A percentile compares a stretch with the other conserved stretches of the same genome.
These are phyloP conservation scores for Colletotrichum spinosum DNA, from an alignment of 2,329 filamentous ascomycete species.

Conservation along the genomic window DNA sequence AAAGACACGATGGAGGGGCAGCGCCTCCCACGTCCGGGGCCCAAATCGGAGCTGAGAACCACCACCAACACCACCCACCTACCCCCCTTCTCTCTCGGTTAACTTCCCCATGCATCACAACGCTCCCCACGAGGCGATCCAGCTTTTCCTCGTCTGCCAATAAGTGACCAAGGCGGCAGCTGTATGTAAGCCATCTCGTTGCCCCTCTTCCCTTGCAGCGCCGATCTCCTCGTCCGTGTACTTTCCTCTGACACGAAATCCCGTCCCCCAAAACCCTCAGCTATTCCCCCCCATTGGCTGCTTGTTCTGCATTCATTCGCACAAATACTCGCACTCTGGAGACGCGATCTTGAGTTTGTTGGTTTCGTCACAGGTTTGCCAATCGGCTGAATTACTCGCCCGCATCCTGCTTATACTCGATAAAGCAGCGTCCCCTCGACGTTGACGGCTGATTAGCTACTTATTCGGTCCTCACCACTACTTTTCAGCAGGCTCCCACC, in stretches of 20 bases:
- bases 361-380: background rate
- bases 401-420: too few relatives aligned
- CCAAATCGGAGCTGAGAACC: conserved; percentile 8
- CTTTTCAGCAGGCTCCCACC: too few relatives aligned
- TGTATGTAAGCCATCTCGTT: background rate
- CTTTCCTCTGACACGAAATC: background rate
- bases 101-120: conserved; percentile 2
- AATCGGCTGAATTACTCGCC: too few relatives aligned
- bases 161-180: conserved; percentile 11
- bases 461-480: too few relatives aligned
- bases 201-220: conserved; percentile 11
- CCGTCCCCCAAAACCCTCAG: conserved; percentile 1
- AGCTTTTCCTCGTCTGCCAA: background rate
- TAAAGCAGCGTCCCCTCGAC: too few relatives aligned
- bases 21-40: conserved; percentile 1
- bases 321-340: conserved; percentile 21
- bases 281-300: conserved; percentile 24
- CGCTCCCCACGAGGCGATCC: conserved; percentile 16
- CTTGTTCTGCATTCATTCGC: conserved; percentile 13
- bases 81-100: background rate
- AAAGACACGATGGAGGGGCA: conserved; percentile 19
- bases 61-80: background rate
- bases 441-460: too few relatives aligned
- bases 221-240: conserved; percentile 10
- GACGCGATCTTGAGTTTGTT: background rate